Conservation (phyloP, 2,329 filamentous ascomycete species). For the Paraphaeosphaeria minitans region DNA sequence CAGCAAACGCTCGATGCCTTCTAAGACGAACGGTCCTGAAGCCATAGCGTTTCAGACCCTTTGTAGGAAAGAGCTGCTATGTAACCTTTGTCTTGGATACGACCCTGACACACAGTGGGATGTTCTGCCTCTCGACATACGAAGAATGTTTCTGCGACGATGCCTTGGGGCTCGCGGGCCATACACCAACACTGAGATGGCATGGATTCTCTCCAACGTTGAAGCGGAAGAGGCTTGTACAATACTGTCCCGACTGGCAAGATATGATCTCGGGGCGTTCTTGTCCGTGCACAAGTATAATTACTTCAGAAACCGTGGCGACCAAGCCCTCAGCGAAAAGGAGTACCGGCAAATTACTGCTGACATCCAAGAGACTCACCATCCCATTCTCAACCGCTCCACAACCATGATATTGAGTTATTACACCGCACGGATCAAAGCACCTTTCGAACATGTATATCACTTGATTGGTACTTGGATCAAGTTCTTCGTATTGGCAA, state of each 20-base stretch:
- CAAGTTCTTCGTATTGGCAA: constrained; percentile 57
- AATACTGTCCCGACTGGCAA: constrained; percentile 50
- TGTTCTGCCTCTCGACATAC: constrained; percentile 52
- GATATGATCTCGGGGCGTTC: constrained; percentile 56
- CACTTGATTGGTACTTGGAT: constrained; percentile 50
- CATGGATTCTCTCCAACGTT: constrained; percentile 54
- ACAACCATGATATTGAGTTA: constrained; percentile 28
- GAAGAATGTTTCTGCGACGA: constrained; percentile 53
- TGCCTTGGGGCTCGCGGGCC: constrained; percentile 51
- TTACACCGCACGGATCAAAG: constrained; percentile 35
- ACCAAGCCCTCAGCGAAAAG: constrained; percentile 30
- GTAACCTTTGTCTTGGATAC: constrained; percentile 55
- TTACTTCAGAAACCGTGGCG: constrained; percentile 35
- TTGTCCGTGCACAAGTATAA: constrained; percentile 41
- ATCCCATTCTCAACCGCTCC: constrained; percentile 38
- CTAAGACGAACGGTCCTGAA: constrained; percentile 23
- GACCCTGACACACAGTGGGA: constrained; percentile 60
- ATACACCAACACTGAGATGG: constrained; percentile 48
- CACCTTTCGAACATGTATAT: constrained; percentile 49
- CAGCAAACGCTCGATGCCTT: constrained; percentile 41
- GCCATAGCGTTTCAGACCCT: constrained; percentile 27
- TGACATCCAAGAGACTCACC: constrained; percentile 40
- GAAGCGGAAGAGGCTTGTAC: constrained; percentile 47
- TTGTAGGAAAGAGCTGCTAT: constrained; percentile 53
- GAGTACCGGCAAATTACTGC: constrained; percentile 40